phyloP scores from a whole-genome alignment of 306 rosid genomes.

The Acacia acuminata region DNA sequence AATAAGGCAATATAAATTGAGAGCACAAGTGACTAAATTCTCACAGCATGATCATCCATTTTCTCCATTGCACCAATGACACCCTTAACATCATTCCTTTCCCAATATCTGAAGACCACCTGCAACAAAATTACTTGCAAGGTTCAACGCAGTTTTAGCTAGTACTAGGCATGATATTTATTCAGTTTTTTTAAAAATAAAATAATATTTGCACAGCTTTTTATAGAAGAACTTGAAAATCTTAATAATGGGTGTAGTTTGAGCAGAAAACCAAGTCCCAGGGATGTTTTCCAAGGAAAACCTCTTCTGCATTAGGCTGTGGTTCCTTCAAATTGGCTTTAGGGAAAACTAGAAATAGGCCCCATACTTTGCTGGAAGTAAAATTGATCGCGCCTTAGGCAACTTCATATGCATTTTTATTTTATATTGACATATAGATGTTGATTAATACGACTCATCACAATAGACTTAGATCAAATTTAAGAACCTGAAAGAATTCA shows the following conservation, averaged over 20 bases:
- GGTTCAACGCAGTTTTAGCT: conserved; percentile 35
- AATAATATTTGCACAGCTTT: background rate
- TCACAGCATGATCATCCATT: conserved; percentile 93
- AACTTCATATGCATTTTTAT: background rate
- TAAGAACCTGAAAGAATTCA: background rate
- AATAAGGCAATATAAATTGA: background rate
- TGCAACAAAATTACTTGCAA: conserved; percentile 44
- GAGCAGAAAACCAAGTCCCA: background rate
- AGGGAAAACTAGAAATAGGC: background rate
- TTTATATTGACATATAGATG: background rate
- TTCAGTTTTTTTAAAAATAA: conserved; percentile 3
- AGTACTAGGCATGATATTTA: background rate
- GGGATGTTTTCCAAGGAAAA: background rate
- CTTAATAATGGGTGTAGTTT: no score
- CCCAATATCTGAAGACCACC: conserved; percentile 90
- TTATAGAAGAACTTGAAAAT: background rate
- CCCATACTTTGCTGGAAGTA: background rate
- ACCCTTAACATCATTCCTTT: conserved; percentile 87
- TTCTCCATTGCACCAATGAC: conserved; percentile 82
- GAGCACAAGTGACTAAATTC: conserved; percentile 38
- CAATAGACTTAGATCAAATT: background rate
- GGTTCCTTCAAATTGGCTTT: conserved; percentile 16
- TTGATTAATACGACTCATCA: conserved; percentile 1
- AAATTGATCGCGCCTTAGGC: background rate
- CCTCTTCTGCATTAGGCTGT: background rate